A percentile compares a stretch with the other conserved stretches of the same genome.
phyloP scores from a whole-genome alignment of 192 early-diverging fungal species.

The Coemansia umbellata region DNA sequence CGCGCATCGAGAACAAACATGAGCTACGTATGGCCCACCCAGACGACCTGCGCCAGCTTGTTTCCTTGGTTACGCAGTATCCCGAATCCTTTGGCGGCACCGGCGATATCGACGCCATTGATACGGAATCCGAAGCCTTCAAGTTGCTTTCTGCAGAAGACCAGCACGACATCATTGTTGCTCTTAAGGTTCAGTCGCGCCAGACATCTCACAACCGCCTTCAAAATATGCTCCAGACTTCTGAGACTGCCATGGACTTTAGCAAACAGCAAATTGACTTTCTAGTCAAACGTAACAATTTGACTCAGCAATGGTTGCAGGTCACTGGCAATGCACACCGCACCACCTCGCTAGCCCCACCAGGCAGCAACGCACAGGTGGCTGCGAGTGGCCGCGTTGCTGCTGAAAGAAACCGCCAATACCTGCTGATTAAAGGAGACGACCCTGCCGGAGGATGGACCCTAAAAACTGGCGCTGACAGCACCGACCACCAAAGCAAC shows the following conservation, averaged over 20 bases:
- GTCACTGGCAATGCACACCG: slow-evolving; percentile 44
- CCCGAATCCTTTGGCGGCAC: slow-evolving; percentile 42
- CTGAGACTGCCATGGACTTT: slow-evolving; percentile 82
- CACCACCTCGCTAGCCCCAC: not conserved
- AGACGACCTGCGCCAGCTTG: slow-evolving; percentile 40
- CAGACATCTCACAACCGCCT: slow-evolving; percentile 71
- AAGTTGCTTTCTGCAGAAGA: slow-evolving; percentile 68
- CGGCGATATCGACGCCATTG: slow-evolving; percentile 51
- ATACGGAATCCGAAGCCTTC: slow-evolving; percentile 80
- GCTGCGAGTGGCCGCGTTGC: slow-evolving; percentile 64
- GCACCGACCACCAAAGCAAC: not conserved
- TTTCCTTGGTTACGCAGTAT: slow-evolving; percentile 22
- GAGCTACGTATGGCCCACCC: slow-evolving; percentile 49
- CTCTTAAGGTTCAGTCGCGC: slow-evolving; percentile 75
- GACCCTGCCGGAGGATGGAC: slow-evolving; percentile 66
- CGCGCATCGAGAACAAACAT: slow-evolving; percentile 25
- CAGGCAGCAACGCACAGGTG: not conserved
- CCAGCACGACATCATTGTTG: slow-evolving; percentile 93
- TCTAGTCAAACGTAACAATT: slow-evolving; percentile 74
- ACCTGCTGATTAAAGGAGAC: slow-evolving; percentile 82
- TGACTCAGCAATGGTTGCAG: slow-evolving; percentile 74
- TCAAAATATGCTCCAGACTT: slow-evolving; percentile 64
- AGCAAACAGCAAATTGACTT: slow-evolving; percentile 84
- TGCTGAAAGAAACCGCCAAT: slow-evolving; percentile 76
- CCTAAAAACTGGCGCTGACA: slow-evolving; percentile 29